Evolutionary conservation across 1,139 yeast species (phyloP), one percentile per base, ranked within the genome.

Genomic region (Blastobotrys elegans): DNA sequence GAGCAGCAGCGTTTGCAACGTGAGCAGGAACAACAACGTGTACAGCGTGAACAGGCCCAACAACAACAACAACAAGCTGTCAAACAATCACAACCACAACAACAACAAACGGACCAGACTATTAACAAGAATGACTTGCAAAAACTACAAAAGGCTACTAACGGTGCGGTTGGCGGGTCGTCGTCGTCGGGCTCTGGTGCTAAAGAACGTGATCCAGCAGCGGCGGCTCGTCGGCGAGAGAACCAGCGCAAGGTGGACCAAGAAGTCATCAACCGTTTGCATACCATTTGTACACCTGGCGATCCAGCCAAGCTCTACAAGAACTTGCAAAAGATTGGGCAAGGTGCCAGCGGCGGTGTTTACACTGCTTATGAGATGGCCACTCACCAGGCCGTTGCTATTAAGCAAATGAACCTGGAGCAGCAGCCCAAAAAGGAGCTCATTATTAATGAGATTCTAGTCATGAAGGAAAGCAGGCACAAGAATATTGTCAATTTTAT

Each of bases 261-360:
- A 53, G 87, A 84, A 58, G 80, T 87, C 22, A 75, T 87, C 52
- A 76, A 79, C 48, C 84, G 81, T 58, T 72, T 92, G 47, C 75
- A 79, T 50, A 78, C 82, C 37, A 90, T 92, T 43, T 92, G 97
- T 61, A 77, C 88, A 2, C 82, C 79, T 35, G 95, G 92, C 2
- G 95, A 94, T 66, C 98, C 99, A n/a, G 79, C 82, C 31, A 72
- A 72, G 47, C 66, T 77, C 44, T 94, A 87, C 65, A 72, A 74
- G 42, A 82, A 82, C 60, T 71, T 90, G 52, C 72, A 76, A 17
- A 90, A 92, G 70, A 84, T 92, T 61, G 98, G 98, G 4, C 97
- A 92, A 69, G 98, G 98, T 61, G 98, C 98, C 0, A 83, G 95
- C 34, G 98, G 98, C 50, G 97, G 97, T 46, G 98, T 92, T 42